These are phyloP conservation scores for Corymbia calophylla DNA, from an alignment of 441 rosid genomes.

Conservation along the genomic window DNA sequence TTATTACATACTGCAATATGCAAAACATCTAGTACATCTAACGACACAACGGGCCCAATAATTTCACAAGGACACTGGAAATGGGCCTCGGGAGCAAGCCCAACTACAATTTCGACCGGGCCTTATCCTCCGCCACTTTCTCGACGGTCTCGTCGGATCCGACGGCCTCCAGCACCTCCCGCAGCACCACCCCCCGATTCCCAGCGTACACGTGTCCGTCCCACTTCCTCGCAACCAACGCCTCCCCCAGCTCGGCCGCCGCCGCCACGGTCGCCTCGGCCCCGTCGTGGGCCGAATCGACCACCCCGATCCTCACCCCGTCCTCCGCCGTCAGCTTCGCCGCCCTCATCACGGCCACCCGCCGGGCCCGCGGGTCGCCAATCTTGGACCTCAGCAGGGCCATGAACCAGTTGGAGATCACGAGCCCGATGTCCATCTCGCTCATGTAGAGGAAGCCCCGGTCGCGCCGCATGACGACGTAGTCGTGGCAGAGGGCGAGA, in stretches of 20 bases:
- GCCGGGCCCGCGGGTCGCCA: conserved; percentile 25
- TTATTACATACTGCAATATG: background rate
- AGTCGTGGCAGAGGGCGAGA: conserved; percentile 56
- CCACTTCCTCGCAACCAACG: conserved; percentile 24
- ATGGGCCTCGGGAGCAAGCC: background rate
- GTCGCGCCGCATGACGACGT: conserved; percentile 53
- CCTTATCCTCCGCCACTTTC: background rate
- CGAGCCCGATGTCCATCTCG: conserved; percentile 47
- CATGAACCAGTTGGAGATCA: conserved; percentile 29
- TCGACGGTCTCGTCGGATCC: conserved; percentile 11
- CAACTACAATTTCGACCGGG: background rate
- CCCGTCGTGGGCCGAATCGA: conserved; percentile 29
- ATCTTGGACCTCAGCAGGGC: conserved; percentile 32
- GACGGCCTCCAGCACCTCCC: conserved; percentile 24
- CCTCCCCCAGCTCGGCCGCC: conserved; percentile 38
- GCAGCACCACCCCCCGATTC: conserved; percentile 32
- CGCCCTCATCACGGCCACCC: conserved; percentile 38
- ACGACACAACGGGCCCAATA: background rate
- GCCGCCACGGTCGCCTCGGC: conserved; percentile 43
- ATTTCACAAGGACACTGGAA: background rate
- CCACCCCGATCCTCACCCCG: conserved; percentile 32
- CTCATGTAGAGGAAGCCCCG: conserved; percentile 72
- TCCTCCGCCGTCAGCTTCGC: conserved; percentile 43
- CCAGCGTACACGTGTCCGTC: conserved; percentile 46
- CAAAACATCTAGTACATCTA: background rate